phyloP scores from a whole-genome alignment of 768 basidiomycete species.

The Lactarius tabidus region DNA sequence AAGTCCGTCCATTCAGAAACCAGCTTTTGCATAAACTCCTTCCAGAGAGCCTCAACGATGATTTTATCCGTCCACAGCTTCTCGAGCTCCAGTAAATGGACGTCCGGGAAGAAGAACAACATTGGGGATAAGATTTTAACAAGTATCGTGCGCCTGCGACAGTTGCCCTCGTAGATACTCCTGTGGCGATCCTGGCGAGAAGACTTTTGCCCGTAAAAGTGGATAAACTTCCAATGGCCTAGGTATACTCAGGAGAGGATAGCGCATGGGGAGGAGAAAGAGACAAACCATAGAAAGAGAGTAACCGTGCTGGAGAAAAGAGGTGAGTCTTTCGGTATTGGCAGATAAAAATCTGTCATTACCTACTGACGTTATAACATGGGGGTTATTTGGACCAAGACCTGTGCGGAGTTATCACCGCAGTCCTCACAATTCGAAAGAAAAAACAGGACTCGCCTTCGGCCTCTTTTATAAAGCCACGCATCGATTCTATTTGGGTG shows the following conservation, averaged over 20 bases:
- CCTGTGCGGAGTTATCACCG: neutral
- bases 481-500: neutral
- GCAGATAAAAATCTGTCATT: neutral
- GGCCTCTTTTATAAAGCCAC: neutral
- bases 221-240: conserved; percentile 11
- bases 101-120: conserved; percentile 18
- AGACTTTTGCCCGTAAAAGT: conserved; percentile 16
- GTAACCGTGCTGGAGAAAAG: conserved; percentile 5
- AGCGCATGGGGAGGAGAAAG: too few relatives aligned
- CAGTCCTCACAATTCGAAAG: neutral
- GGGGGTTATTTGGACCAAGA: neutral
- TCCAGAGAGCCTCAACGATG: conserved; percentile 13
- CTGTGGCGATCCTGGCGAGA: conserved; percentile 9
- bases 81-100: conserved; percentile 13
- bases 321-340: neutral
- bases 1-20: conserved; percentile 18
- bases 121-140: neutral
- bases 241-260: neutral
- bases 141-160: conserved; percentile 2
- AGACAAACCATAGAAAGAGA: conserved; percentile 6
- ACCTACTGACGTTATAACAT: neutral
- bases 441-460: neutral
- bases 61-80: conserved; percentile 18
- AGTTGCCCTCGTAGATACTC: neutral
- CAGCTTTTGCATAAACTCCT: conserved; percentile 11